phyloP scores from a whole-genome alignment of 2,329 filamentous ascomycete species.

The Fusarium sp. region DNA sequence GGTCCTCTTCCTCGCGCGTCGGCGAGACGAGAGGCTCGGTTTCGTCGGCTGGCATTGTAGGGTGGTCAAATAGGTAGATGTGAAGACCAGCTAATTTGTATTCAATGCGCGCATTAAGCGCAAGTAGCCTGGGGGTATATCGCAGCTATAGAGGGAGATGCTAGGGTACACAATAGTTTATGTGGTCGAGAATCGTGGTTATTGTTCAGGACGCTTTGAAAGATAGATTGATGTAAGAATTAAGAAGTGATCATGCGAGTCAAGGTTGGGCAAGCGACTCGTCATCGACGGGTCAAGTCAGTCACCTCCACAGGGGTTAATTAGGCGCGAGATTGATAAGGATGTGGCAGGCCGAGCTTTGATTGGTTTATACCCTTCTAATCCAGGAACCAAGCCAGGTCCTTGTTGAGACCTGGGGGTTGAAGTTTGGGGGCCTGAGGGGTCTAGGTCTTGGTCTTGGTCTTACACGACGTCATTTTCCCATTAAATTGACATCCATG shows the following conservation, averaged over 20 bases:
- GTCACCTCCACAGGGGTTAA: conserved; percentile 31
- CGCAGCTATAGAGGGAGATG: background rate
- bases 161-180: background rate
- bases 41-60: conserved; percentile 60
- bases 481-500: conserved; percentile 7
- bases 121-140: background rate
- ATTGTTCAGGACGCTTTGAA: conserved; percentile 28
- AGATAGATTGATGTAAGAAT: conserved; percentile 30
- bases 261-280: conserved; percentile 47
- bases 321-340: conserved; percentile 43
- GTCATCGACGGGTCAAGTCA: conserved; percentile 45
- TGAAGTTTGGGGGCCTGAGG: conserved; percentile 10
- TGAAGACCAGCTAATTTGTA: conserved; percentile 44
- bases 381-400: conserved; percentile 41
- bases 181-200: background rate
- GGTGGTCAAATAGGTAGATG: conserved; percentile 43
- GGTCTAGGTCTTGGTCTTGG: background rate
- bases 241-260: conserved; percentile 18
- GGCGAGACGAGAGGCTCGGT: conserved; percentile 59
- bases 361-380: conserved; percentile 34
- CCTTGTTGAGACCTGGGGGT: conserved; percentile 25
- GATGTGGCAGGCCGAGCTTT: conserved; percentile 25
- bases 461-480: conserved; percentile 32
- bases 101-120: conserved; percentile 28
- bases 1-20: conserved; percentile 47